Evolutionary conservation across 78 protist species (phyloP).

Genomic region (Protostelium mycophagum): DNA sequence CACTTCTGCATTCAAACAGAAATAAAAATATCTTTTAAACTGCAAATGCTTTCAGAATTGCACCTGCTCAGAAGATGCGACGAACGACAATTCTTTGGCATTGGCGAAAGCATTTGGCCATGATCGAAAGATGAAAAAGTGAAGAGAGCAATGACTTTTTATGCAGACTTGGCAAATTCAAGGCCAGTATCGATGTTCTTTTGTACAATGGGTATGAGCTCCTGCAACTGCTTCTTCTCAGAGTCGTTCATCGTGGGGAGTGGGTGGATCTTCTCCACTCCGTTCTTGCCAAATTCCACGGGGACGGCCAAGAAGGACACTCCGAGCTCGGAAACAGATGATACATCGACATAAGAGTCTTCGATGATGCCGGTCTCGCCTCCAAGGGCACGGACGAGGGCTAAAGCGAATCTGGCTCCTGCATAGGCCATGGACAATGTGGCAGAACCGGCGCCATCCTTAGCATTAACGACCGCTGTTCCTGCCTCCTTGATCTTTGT

Average conservation of each 20-base stretch:
- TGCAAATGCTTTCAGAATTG: no score
- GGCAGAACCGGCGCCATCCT: slow-evolving; percentile 81
- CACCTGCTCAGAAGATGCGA: no score
- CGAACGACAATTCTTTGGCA: no score
- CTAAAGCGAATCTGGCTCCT: slow-evolving; percentile 64
- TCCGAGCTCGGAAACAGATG: slow-evolving; percentile 13
- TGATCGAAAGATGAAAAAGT: no score
- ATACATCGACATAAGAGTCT: slow-evolving; percentile 73
- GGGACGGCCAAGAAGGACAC: slow-evolving; percentile 64
- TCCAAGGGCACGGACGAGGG: slow-evolving; percentile 28
- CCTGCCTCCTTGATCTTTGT: slow-evolving; percentile 75
- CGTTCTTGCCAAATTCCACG: slow-evolving; percentile 64
- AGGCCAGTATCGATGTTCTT: slow-evolving; percentile 32
- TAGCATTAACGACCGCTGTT: slow-evolving; percentile 83
- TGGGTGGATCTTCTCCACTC: slow-evolving; percentile 49
- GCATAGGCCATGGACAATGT: slow-evolving; percentile 92
- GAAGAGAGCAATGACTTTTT: no score
- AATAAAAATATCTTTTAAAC: neutral
- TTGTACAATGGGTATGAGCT: slow-evolving; percentile 20
- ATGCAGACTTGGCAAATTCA: slow-evolving; percentile 10
- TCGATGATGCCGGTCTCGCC: slow-evolving; percentile 56
- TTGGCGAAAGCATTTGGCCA: no score
- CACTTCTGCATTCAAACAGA: neutral
- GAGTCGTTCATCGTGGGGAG: slow-evolving; percentile 26
- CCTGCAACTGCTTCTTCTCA: slow-evolving; percentile 40